These are phyloP conservation scores for Globisporangium rhizosaccharum DNA, from an alignment of 352 stramenopile species.

Conservation along the genomic window DNA sequence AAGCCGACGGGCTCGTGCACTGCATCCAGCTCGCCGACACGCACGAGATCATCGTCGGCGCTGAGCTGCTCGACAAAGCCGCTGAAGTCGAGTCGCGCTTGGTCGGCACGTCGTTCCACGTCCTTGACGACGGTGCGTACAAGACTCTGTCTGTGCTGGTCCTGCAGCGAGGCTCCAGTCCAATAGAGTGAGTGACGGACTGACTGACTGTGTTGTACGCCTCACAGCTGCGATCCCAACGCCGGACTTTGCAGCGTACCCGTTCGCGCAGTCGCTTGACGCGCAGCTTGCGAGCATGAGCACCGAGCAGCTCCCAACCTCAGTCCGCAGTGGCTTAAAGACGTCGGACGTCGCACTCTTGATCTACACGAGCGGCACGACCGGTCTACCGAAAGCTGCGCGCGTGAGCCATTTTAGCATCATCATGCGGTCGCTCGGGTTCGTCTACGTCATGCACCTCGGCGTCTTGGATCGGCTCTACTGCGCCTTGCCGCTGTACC, in stretches of 20 bases:
- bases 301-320: constrained; percentile 17
- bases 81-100: constrained; percentile 26
- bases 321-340: constrained; percentile 27
- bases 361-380: constrained; percentile 88
- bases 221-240: constrained; percentile 16
- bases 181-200: background rate
- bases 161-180: background rate
- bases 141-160: too few relatives aligned
- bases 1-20: constrained; percentile 65
- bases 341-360: constrained; percentile 62
- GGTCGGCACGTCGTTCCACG: constrained; percentile 34
- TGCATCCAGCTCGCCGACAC: constrained; percentile 60
- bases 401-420: constrained; percentile 74
- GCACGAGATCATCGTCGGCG: constrained; percentile 62
- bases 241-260: constrained; percentile 10
- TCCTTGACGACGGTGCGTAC: constrained; percentile 44
- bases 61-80: constrained; percentile 51
- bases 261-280: constrained; percentile 45
- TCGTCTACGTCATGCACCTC: constrained; percentile 46
- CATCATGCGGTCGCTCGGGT: constrained; percentile 48
- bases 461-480: constrained; percentile 66
- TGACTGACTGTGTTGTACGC: constrained; percentile 3
- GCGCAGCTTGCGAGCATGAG: constrained; percentile 23
- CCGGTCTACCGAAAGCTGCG: constrained; percentile 71
- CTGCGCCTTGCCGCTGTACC: constrained; percentile 78